phyloP scores from a whole-genome alignment of 202 grass and related monocot species.

The Eragrostis tef region DNA sequence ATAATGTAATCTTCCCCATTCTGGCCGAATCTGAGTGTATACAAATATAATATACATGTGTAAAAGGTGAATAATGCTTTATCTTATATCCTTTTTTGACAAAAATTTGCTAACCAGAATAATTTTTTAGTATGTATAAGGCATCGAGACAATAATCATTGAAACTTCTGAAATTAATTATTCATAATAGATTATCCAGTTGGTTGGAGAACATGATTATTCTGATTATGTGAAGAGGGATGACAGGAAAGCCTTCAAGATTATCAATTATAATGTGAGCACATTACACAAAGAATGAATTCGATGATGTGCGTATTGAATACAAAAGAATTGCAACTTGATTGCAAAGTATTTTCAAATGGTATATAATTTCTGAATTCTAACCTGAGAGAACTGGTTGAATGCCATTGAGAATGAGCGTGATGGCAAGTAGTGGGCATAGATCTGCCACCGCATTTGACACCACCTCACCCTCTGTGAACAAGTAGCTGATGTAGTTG shows the following conservation, averaged over 20 bases:
- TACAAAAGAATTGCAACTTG: neutral
- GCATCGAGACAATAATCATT: neutral
- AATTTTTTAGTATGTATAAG: neutral
- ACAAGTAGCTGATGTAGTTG: conserved; percentile 77
- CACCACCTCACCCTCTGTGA: conserved; percentile 76
- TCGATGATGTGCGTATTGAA: neutral
- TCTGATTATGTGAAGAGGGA: neutral
- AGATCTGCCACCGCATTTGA: conserved; percentile 66
- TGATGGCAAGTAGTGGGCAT: conserved; percentile 65
- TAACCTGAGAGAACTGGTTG: conserved; percentile 85
- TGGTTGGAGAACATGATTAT: neutral
- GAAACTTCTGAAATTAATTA: neutral
- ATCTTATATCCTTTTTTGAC: neutral
- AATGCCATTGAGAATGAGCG: conserved; percentile 80
- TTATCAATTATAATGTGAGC: too few species aligned
- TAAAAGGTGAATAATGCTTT: neutral
- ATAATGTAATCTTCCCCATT: too few species aligned
- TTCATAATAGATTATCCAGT: neutral
- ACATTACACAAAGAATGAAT: too few species aligned
- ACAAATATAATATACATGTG: neutral
- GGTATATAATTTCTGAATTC: neutral
- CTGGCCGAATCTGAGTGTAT: neutral
- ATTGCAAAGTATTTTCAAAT: neutral
- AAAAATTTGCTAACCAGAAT: neutral
- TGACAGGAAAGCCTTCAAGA: neutral